Evolutionary conservation across 148 eudicot genomes (phyloP).

Genomic region (Mesembryanthemum crystallinum): DNA sequence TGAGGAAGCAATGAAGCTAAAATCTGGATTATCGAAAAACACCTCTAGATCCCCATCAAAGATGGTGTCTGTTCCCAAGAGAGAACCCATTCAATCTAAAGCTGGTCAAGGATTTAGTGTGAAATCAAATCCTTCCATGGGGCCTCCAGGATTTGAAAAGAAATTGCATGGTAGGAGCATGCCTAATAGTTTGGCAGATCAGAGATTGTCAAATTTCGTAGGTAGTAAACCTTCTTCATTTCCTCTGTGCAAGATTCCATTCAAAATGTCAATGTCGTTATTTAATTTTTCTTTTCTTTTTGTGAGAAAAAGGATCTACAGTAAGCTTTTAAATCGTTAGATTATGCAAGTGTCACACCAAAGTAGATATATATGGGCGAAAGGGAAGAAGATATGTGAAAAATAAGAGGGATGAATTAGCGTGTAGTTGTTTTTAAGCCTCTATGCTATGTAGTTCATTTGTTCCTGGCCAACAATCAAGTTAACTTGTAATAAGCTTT

Average conservation of each 20-base stretch:
- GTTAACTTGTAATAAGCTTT: neutral
- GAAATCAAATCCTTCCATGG: constrained; percentile 8
- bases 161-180: neutral
- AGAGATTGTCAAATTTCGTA: constrained; percentile 1
- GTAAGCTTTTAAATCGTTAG: neutral
- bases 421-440: neutral
- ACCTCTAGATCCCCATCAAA: neutral
- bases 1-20: constrained; percentile 17
- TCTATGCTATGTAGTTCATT: neutral
- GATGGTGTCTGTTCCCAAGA: neutral
- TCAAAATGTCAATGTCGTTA: neutral
- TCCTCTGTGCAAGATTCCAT: neutral
- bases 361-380: neutral
- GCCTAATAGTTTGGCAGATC: constrained; percentile 11
- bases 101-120: neutral
- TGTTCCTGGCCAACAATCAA: neutral
- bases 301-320: neutral
- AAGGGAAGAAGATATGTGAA: neutral
- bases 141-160: constrained; percentile 15
- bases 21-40: constrained; percentile 19
- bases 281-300: neutral
- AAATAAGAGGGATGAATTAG: neutral
- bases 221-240: constrained; percentile 15
- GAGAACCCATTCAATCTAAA: constrained; percentile 1
- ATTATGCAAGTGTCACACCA: neutral